A percentile compares a stretch with the other conserved stretches of the same genome.
Conservation (phyloP, 805 yeast genomes). For the Nakazawaea anatomiae region DNA sequence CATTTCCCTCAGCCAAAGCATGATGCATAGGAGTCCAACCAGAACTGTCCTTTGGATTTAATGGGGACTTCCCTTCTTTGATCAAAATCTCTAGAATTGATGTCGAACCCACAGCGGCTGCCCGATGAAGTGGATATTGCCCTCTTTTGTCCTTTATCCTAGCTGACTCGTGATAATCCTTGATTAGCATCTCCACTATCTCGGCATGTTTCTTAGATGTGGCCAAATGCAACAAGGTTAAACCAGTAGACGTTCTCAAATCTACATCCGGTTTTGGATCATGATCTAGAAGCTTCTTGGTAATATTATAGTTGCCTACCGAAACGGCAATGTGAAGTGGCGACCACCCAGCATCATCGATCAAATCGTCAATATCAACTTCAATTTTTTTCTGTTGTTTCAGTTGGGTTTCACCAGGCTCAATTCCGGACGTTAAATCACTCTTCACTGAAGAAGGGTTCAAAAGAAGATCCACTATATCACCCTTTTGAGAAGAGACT, state of each 20-base stretch:
- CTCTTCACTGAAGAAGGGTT: conserved; percentile 26
- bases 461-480: conserved; percentile 42
- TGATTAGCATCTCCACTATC: conserved; percentile 48
- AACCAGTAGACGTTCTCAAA: conserved; percentile 58
- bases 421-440: conserved; percentile 4
- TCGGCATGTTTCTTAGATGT: conserved; percentile 59
- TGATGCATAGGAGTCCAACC: conserved; percentile 91
- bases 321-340: conserved; percentile 81
- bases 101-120: conserved; percentile 69
- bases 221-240: conserved; percentile 72
- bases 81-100: conserved; percentile 51
- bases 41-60: conserved; percentile 60
- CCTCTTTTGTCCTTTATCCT: conserved; percentile 62
- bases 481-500: conserved; percentile 51
- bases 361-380: conserved; percentile 60
- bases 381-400: conserved; percentile 18
- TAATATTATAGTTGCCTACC: conserved; percentile 53
- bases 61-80: conserved; percentile 47
- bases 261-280: conserved; percentile 57
- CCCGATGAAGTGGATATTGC: conserved; percentile 71
- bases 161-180: conserved; percentile 50
- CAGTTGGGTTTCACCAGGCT: background rate
- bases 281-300: conserved; percentile 43
- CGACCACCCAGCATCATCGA: conserved; percentile 83
- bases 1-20: conserved; percentile 87